Evolutionary conservation across 192 early-diverging fungal genomes (phyloP).

Genomic region (Dissophora globulifera): DNA sequence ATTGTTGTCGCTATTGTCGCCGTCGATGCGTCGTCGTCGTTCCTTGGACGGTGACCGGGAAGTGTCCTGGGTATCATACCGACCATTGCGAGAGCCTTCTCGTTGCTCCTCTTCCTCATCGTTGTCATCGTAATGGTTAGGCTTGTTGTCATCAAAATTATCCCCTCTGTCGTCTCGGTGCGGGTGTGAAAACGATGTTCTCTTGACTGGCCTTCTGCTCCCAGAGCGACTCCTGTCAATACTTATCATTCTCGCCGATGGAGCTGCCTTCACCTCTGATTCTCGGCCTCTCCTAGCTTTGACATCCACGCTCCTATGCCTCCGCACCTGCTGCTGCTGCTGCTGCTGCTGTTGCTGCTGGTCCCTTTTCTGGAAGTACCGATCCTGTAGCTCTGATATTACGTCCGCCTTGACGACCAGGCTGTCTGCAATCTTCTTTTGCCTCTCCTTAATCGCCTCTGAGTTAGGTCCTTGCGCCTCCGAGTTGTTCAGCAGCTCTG

Average conservation of each 20-base stretch:
- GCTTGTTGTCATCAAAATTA: no score
- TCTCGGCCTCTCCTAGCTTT: no score
- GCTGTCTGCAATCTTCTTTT: conserved; percentile 15
- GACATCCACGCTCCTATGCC: no score
- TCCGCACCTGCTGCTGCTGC: not conserved
- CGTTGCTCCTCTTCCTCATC: not conserved
- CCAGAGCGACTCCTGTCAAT: no score
- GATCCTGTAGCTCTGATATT: conserved; percentile 21
- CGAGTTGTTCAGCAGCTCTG: conserved; percentile 15
- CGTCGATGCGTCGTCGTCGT: not conserved
- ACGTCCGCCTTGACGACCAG: conserved; percentile 30
- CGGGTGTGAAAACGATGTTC: no score
- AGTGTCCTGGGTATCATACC: conserved; percentile 9
- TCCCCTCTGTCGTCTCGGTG: no score
- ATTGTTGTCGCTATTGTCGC: not conserved
- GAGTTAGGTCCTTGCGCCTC: no score
- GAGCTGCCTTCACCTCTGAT: no score
- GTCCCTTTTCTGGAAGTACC: conserved; percentile 5
- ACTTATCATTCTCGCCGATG: no score
- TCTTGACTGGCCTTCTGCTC: no score
- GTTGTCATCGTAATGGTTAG: not conserved
- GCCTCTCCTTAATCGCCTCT: conserved; percentile 17
- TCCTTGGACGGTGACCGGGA: not conserved
- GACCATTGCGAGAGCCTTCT: not conserved
- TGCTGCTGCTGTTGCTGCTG: not conserved